Evolutionary conservation across 306 rosid species (phyloP).

Genomic region (Begonia loranthoides): DNA sequence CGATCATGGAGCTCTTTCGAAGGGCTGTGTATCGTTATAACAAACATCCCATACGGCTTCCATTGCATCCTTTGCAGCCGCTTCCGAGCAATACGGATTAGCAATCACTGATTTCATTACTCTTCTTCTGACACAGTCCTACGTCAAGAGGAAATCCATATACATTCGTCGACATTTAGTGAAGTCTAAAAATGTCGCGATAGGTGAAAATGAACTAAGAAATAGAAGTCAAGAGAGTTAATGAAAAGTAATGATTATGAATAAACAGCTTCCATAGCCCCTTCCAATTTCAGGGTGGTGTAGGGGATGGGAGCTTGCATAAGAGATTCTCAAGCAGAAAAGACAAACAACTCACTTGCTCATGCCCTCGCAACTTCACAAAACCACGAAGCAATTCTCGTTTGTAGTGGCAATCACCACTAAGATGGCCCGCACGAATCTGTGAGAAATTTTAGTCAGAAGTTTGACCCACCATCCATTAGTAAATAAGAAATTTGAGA

Average conservation of each 20-base stretch:
- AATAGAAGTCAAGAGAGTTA: too few relatives aligned
- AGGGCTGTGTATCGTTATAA: conserved; percentile 74
- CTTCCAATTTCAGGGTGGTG: too few relatives aligned
- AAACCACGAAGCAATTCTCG: conserved; percentile 61
- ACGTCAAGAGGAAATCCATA: background rate
- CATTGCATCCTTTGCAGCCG: conserved; percentile 66
- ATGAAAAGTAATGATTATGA: too few relatives aligned
- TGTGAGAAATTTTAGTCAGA: conserved; percentile 19
- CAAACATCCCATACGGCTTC: conserved; percentile 90
- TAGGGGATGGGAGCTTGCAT: too few relatives aligned
- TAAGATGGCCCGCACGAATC: conserved; percentile 86
- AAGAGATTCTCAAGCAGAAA: too few relatives aligned
- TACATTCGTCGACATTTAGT: too few relatives aligned
- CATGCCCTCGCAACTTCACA: conserved; percentile 57
- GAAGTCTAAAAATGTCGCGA: too few relatives aligned
- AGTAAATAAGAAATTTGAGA: too few relatives aligned
- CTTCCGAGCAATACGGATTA: conserved; percentile 50
- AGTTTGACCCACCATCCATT: background rate
- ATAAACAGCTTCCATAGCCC: too few relatives aligned
- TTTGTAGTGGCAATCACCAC: conserved; percentile 91
- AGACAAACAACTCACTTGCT: conserved; percentile 34
- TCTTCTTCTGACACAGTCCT: conserved; percentile 86
- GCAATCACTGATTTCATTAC: conserved; percentile 46
- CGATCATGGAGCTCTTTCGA: conserved; percentile 61
- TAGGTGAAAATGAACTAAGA: too few relatives aligned